A percentile compares a stretch with the other conserved stretches of the same genome.
Evolutionary conservation across 108 stramenopile genomes (phyloP).

Genomic region (Cyclotella sp.): DNA sequence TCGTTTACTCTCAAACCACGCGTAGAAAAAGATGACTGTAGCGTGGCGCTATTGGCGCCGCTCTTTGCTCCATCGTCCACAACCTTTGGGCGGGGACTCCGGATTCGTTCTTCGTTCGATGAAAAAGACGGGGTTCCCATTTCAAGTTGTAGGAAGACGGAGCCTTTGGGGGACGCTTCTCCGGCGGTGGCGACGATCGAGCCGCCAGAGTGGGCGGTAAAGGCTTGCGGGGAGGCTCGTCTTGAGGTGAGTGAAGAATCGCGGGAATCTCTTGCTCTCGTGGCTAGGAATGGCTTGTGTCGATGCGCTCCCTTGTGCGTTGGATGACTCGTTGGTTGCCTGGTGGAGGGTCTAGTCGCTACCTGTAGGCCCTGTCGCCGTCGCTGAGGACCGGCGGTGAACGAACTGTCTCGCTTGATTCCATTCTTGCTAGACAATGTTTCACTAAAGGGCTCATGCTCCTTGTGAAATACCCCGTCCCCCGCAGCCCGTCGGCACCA

Average conservation of each 20-base stretch:
- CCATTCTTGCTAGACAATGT: conserved; percentile 1
- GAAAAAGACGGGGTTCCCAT: conserved; percentile 19
- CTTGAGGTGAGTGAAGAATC: conserved; percentile 66
- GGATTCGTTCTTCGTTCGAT: conserved; percentile 40
- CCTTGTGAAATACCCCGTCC: neutral
- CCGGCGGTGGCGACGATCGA: conserved; percentile 44
- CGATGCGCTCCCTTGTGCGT: neutral
- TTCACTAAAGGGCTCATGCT: neutral
- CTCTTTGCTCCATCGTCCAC: conserved; percentile 18
- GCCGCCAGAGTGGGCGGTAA: conserved; percentile 82
- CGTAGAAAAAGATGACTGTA: conserved; percentile 38
- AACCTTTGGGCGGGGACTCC: conserved; percentile 34
- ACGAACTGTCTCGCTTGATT: conserved; percentile 10
- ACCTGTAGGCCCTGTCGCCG: neutral
- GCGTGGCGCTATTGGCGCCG: conserved; percentile 11
- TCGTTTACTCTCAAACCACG: conserved; percentile 54
- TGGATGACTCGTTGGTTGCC: neutral
- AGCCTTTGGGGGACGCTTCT: conserved; percentile 1
- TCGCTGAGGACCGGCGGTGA: neutral
- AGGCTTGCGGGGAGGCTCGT: conserved; percentile 72
- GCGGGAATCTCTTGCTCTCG: neutral
- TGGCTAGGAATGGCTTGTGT: neutral
- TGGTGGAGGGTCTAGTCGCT: neutral
- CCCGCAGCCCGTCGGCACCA: conserved; percentile 73
- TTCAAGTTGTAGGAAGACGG: neutral